phyloP scores from a whole-genome alignment of 148 eudicot species.

The Rhododendron ferrugineum region DNA sequence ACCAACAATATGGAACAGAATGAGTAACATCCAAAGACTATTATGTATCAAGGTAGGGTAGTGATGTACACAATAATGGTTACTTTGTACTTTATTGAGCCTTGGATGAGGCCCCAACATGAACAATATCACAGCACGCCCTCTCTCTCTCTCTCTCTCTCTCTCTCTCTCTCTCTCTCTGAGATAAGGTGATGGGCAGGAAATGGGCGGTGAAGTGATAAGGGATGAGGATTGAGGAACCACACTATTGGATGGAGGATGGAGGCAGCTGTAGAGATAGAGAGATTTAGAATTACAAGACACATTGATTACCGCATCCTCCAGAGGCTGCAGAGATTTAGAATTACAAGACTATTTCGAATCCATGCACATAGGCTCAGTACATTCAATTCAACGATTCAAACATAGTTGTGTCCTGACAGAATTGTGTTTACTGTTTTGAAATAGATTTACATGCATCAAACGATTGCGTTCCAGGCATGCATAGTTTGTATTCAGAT shows the following conservation, averaged over 20 bases:
- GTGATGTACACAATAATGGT: background rate
- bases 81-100: background rate
- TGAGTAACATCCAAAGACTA: background rate
- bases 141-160: background rate
- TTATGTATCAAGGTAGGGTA: background rate
- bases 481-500: background rate
- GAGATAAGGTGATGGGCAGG: background rate
- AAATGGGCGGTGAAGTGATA: background rate
- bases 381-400: too few relatives aligned
- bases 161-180: background rate
- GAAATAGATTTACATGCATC: background rate
- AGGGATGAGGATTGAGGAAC: background rate
- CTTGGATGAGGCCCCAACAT: background rate
- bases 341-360: background rate
- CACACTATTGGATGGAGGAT: background rate
- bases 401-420: background rate
- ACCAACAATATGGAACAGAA: too few relatives aligned
- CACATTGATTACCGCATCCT: background rate
- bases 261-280: background rate
- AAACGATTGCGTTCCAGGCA: background rate
- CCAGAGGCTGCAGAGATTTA: background rate
- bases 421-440: too few relatives aligned
- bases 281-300: background rate
- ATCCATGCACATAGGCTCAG: background rate
- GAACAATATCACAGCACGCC: background rate